A percentile compares a stretch with the other conserved stretches of the same genome.
Conservation (phyloP, 495 filamentous ascomycete genomes). For the Diplogelasinospora grovesii region DNA sequence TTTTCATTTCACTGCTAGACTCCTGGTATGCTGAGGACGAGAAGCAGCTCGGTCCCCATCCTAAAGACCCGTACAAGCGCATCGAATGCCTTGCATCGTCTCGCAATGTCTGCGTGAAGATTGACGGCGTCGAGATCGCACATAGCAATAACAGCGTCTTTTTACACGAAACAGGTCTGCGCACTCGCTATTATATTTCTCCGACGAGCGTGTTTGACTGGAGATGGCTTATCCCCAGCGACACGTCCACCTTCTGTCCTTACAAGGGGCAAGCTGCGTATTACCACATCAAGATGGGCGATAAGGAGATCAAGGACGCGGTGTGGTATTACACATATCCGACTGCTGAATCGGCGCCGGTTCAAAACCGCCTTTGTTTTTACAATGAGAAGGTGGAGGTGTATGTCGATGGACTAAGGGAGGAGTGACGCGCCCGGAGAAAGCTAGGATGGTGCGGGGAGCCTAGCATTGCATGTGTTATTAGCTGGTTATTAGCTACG, state of each 20-base stretch:
- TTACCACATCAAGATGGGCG: conserved; percentile 20
- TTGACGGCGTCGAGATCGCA: conserved; percentile 43
- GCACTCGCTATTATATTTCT: conserved; percentile 47
- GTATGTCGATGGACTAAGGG: conserved; percentile 41
- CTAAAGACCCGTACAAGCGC: conserved; percentile 57
- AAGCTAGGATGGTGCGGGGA: no score
- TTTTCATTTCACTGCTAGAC: no score
- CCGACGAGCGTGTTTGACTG: conserved; percentile 31
- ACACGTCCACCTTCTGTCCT: conserved; percentile 42
- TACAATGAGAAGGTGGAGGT: conserved; percentile 59
- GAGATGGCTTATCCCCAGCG: conserved; percentile 32
- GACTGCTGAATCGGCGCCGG: conserved; percentile 37
- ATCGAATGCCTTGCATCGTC: conserved; percentile 48
- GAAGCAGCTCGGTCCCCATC: conserved; percentile 47
- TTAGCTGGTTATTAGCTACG: no score
- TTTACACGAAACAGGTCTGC: conserved; percentile 46
- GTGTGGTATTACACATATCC: conserved; percentile 52
- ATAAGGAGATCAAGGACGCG: conserved; percentile 32
- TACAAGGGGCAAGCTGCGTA: conserved; percentile 55
- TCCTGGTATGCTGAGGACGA: conserved; percentile 58
- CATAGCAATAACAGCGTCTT: conserved; percentile 29
- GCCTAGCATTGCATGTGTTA: no score
- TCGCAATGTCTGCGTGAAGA: conserved; percentile 39
- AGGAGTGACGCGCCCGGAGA: no score
- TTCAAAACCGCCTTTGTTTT: conserved; percentile 46